A percentile compares a stretch with the other conserved stretches of the same genome.
These are phyloP conservation scores for Talaromyces sp. DNA, from an alignment of 2,329 filamentous ascomycete genomes.

Conservation along the genomic window DNA sequence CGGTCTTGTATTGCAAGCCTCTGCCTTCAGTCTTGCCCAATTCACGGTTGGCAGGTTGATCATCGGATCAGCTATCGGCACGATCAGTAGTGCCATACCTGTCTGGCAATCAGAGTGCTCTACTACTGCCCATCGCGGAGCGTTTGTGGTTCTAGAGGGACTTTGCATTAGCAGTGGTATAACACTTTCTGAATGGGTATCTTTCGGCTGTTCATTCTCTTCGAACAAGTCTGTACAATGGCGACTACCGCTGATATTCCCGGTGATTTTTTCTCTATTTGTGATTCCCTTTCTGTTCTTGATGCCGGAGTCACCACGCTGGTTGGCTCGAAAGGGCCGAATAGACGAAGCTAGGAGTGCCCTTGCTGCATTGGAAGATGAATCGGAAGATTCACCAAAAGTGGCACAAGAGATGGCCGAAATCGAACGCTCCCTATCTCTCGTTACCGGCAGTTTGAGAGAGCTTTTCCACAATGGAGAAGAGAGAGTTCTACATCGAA, in stretches of 20 bases:
- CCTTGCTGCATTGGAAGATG: conserved; percentile 57
- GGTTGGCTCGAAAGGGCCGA: conserved; percentile 61
- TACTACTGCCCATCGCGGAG: conserved; percentile 45
- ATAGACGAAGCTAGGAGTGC: conserved; percentile 61
- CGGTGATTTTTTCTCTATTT: conserved; percentile 26
- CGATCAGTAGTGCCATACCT: conserved; percentile 44
- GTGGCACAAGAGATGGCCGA: conserved; percentile 50
- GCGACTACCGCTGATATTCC: conserved; percentile 25
- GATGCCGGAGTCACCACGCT: conserved; percentile 58
- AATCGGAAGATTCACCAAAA: conserved; percentile 45
- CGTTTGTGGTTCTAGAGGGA: conserved; percentile 40
- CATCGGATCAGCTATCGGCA: conserved; percentile 44
- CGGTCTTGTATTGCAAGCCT: conserved; percentile 45
- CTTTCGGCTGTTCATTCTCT: conserved; percentile 43
- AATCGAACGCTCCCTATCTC: conserved; percentile 42
- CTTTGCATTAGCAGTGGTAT: conserved; percentile 46
- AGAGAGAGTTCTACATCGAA: conserved; percentile 52
- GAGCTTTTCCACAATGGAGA: conserved; percentile 32
- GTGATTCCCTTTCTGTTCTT: conserved; percentile 35
- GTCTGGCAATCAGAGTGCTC: conserved; percentile 44
- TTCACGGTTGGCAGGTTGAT: conserved; percentile 48
- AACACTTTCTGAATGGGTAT: conserved; percentile 46
- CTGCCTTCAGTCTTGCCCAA: conserved; percentile 46
- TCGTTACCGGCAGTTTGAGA: conserved; percentile 3
- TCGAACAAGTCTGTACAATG: conserved; percentile 24